A percentile compares a stretch with the other conserved stretches of the same genome.
phyloP scores from a whole-genome alignment of 208 protist genomes.

The Angomonas deanei region DNA sequence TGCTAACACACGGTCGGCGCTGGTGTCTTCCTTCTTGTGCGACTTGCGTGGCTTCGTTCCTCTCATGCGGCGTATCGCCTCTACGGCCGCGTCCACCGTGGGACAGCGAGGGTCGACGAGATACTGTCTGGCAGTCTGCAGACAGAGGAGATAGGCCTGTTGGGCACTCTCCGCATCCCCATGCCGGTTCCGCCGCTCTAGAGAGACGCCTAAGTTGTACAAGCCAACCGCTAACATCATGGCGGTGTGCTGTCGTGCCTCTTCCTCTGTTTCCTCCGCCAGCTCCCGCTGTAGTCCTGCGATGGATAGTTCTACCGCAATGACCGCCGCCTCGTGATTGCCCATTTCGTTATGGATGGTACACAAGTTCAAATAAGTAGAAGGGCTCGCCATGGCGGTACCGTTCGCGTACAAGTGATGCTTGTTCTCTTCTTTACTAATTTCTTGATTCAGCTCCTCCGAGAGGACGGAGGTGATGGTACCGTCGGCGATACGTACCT shows the following conservation, averaged over 20 bases:
- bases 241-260: slow-evolving; percentile 15
- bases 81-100: slow-evolving; percentile 61
- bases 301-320: slow-evolving; percentile 60
- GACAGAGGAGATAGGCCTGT: slow-evolving; percentile 28
- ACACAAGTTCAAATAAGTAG: slow-evolving; percentile 84
- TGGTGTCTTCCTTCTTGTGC: neutral
- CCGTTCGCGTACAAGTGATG: neutral
- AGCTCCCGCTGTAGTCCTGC: slow-evolving; percentile 52
- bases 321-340: slow-evolving; percentile 68
- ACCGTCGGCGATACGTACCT: slow-evolving; percentile 7
- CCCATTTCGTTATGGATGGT: slow-evolving; percentile 75
- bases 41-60: neutral
- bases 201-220: slow-evolving; percentile 84
- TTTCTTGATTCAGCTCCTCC: too few species aligned
- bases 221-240: slow-evolving; percentile 78
- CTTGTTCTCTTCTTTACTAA: too few species aligned
- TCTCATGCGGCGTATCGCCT: slow-evolving; percentile 29
- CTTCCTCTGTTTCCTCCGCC: slow-evolving; percentile 22
- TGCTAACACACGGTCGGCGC: neutral
- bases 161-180: slow-evolving; percentile 22
- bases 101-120: slow-evolving; percentile 44
- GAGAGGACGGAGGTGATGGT: neutral
- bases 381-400: slow-evolving; percentile 18
- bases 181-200: slow-evolving; percentile 41
- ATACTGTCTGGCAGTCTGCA: slow-evolving; percentile 46